Percentiles rank a stretch among this genome's conserved stretches.
Evolutionary conservation across 495 filamentous ascomycete species (phyloP).

Genomic region (Entonaema liquescens): DNA sequence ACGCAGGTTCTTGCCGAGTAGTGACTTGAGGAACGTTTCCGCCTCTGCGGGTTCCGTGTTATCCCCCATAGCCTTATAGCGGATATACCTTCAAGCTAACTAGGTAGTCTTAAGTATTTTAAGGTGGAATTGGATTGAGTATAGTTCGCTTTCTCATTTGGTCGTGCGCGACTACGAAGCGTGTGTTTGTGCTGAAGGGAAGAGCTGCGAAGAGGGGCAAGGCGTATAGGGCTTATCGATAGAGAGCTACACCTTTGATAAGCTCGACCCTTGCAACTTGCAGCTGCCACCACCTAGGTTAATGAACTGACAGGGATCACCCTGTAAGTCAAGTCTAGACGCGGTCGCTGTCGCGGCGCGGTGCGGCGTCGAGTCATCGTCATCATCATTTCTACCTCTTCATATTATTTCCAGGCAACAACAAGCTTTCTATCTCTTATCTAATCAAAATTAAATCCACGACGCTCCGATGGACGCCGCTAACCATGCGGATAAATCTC

Average conservation of each 20-base stretch:
- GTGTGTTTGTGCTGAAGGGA: not conserved
- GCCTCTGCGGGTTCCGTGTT: constrained; percentile 47
- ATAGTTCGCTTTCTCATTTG: not conserved
- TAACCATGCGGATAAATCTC: constrained; percentile 12
- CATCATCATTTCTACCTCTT: constrained; percentile 15
- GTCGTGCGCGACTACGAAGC: not conserved
- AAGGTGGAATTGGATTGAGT: not conserved
- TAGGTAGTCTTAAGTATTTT: not conserved
- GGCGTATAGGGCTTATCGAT: constrained; percentile 34
- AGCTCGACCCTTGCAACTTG: not conserved
- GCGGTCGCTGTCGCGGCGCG: constrained; percentile 26
- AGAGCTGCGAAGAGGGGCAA: constrained; percentile 6
- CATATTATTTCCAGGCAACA: constrained; percentile 17
- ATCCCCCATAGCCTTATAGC: constrained; percentile 22
- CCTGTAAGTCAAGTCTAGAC: constrained; percentile 9
- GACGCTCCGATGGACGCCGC: not conserved
- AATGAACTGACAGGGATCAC: not conserved
- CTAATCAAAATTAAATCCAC: not conserved
- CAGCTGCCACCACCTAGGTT: constrained; percentile 6
- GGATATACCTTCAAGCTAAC: not conserved
- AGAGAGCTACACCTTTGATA: not conserved
- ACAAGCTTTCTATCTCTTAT: not conserved
- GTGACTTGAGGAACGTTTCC: constrained; percentile 55
- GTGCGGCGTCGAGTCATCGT: constrained; percentile 39
- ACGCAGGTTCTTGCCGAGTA: constrained; percentile 75